phyloP scores from a whole-genome alignment of 2,329 filamentous ascomycete genomes.

The Fusarium citri region DNA sequence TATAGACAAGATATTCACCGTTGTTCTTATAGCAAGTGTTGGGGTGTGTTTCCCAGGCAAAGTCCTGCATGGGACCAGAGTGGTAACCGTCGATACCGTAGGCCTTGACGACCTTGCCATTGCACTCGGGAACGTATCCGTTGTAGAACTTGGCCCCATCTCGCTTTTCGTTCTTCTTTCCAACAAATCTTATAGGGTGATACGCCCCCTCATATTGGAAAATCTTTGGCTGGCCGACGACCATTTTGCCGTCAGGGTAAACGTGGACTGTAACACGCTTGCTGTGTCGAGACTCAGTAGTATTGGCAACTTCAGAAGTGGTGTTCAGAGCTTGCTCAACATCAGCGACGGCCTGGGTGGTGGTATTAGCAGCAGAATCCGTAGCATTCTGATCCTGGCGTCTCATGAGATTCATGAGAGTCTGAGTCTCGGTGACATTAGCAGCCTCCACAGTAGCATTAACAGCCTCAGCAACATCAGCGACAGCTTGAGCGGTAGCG shows the following conservation, averaged over 20 bases:
- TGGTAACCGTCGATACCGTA: constrained; percentile 20
- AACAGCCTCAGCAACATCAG: not conserved
- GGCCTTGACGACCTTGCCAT: constrained; percentile 22
- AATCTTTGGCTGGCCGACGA: not conserved
- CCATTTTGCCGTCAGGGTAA: no score
- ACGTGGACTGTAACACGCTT: constrained; percentile 8
- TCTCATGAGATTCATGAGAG: not conserved
- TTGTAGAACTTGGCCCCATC: constrained; percentile 35
- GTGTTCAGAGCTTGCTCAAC: not conserved
- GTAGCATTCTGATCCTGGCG: no score
- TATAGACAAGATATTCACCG: constrained; percentile 32
- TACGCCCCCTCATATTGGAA: no score
- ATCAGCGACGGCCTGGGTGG: not conserved
- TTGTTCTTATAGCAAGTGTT: constrained; percentile 32
- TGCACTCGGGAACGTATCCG: constrained; percentile 23
- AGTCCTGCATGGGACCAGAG: constrained; percentile 14
- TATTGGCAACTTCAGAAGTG: not conserved
- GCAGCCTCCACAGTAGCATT: not conserved
- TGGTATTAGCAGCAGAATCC: no score
- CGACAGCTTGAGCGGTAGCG: not conserved
- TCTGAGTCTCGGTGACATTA: not conserved
- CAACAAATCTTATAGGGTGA: no score
- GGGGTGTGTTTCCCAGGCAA: constrained; percentile 25
- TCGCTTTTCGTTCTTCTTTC: constrained; percentile 8
- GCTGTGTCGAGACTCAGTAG: not conserved